A percentile compares a stretch with the other conserved stretches of the same genome.
These are phyloP conservation scores for Mrakiaceae sp. DNA, from an alignment of 1,284 basidiomycete genomes.

Conservation along the genomic window DNA sequence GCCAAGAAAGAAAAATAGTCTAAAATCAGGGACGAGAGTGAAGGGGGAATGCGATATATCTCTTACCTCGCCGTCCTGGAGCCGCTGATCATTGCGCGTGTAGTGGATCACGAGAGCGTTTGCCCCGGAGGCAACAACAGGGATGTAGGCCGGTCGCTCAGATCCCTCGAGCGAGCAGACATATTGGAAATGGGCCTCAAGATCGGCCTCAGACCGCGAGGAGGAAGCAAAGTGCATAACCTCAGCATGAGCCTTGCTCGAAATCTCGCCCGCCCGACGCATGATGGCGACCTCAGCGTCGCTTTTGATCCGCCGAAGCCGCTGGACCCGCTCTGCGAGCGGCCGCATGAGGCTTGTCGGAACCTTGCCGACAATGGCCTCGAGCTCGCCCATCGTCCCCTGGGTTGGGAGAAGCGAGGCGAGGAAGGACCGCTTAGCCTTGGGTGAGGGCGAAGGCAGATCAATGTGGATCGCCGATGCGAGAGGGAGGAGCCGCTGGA, in stretches of 20 bases:
- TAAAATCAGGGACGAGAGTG: too few relatives aligned
- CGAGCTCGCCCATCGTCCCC: constrained; percentile 18
- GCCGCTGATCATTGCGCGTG: constrained; percentile 70
- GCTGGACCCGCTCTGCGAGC: constrained; percentile 33
- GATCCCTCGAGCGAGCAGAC: constrained; percentile 64
- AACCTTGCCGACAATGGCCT: constrained; percentile 28
- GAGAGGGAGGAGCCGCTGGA: constrained; percentile 26
- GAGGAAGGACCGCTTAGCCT: constrained; percentile 27
- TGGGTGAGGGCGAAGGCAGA: constrained; percentile 30
- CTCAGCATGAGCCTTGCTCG: constrained; percentile 33
- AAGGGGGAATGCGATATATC: constrained; percentile 12
- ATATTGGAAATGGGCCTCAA: constrained; percentile 84
- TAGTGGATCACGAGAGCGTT: constrained; percentile 87
- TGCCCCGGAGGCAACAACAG: constrained; percentile 81
- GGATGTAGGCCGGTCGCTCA: constrained; percentile 80
- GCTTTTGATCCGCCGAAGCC: constrained; percentile 36
- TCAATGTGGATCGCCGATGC: constrained; percentile 33
- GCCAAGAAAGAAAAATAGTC: background rate
- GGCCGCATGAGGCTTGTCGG: constrained; percentile 28
- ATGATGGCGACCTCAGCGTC: constrained; percentile 36
- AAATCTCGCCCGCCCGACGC: constrained; percentile 38
- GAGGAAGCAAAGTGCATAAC: constrained; percentile 65
- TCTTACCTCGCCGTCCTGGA: constrained; percentile 50
- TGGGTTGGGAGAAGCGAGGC: constrained; percentile 30
- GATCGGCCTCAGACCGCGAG: constrained; percentile 56